phyloP scores from a whole-genome alignment of 371 early-diverging fungal species.

The Actinomucor elegans region DNA sequence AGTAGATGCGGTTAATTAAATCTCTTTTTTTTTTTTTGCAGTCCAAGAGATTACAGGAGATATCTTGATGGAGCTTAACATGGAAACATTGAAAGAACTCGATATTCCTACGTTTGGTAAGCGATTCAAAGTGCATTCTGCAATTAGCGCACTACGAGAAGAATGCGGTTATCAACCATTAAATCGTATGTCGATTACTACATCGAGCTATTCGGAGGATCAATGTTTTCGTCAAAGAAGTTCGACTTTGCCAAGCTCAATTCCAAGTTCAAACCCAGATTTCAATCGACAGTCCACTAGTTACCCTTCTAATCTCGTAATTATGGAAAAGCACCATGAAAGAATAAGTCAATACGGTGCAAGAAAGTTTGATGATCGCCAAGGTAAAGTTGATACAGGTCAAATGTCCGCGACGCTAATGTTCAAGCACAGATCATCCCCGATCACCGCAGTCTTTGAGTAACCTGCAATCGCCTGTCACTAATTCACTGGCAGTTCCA shows the following conservation, averaged over 20 bases:
- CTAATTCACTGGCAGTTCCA: too few relatives aligned
- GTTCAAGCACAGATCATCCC: too few relatives aligned
- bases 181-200: slow-evolving; percentile 10
- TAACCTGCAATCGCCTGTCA: too few relatives aligned
- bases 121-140: slow-evolving; percentile 65
- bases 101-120: slow-evolving; percentile 69
- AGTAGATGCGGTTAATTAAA: background rate
- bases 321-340: background rate
- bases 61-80: slow-evolving; percentile 58
- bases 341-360: background rate
- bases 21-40: slow-evolving; percentile 9
- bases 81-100: slow-evolving; percentile 68
- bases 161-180: slow-evolving; percentile 14
- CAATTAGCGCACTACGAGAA: slow-evolving; percentile 52
- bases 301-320: background rate
- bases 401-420: too few relatives aligned
- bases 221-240: background rate
- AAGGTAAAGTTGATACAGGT: too few relatives aligned
- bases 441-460: too few relatives aligned
- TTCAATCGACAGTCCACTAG: background rate
- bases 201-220: slow-evolving; percentile 7
- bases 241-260: background rate
- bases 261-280: background rate
- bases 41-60: slow-evolving; percentile 76
- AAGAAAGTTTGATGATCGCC: too few relatives aligned